phyloP scores from a whole-genome alignment of 2,329 filamentous ascomycete genomes.

The Anthostomella pinea region DNA sequence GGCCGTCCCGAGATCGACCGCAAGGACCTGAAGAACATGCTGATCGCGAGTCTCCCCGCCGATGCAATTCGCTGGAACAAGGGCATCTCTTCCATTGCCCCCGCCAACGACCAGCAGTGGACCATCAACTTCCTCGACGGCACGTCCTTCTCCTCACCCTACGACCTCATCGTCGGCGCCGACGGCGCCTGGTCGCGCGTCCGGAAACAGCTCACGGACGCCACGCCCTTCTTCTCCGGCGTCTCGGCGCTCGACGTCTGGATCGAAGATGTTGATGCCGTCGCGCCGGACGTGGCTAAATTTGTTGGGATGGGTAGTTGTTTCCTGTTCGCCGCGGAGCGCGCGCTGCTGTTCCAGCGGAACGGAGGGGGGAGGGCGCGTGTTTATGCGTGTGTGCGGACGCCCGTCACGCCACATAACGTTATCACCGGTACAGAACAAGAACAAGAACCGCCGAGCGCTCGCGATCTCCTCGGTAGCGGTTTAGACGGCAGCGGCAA shows the following conservation, averaged over 20 bases:
- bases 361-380: constrained; percentile 19
- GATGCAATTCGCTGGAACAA: constrained; percentile 22
- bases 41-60: constrained; percentile 17
- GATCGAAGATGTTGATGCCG: constrained; percentile 27
- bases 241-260: constrained; percentile 37
- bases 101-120: constrained; percentile 6
- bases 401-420: not conserved
- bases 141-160: constrained; percentile 4
- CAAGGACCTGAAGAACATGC: constrained; percentile 19
- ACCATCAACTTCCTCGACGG: constrained; percentile 6
- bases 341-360: constrained; percentile 20
- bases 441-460: constrained; percentile 11
- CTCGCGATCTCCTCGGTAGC: constrained; percentile 9
- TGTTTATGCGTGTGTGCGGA: constrained; percentile 20
- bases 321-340: constrained; percentile 31
- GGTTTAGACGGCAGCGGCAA: constrained; percentile 3
- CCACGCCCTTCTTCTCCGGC: constrained; percentile 38
- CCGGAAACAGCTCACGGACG: constrained; percentile 26
- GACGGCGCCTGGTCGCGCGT: constrained; percentile 39
- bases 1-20: constrained; percentile 27
- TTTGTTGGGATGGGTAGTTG: constrained; percentile 35
- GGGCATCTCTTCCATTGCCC: constrained; percentile 9
- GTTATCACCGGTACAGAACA: no score
- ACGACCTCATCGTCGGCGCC: constrained; percentile 37
- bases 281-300: constrained; percentile 32